Evolutionary conservation across 2,329 filamentous ascomycete species (phyloP).

Genomic region (Albophoma yamanashiensis): DNA sequence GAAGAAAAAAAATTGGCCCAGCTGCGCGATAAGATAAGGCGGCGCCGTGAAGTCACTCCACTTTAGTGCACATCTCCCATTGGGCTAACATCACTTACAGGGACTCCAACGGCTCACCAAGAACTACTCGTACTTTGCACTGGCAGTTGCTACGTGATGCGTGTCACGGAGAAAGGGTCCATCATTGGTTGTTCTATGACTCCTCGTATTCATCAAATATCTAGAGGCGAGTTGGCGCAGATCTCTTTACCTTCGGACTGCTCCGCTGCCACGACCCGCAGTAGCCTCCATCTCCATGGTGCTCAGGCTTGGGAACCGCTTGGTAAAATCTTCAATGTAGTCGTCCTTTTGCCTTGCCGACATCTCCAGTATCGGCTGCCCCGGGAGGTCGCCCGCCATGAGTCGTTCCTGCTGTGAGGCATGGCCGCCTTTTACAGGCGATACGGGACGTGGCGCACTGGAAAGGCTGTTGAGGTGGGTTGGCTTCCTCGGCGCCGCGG

Average conservation of each 20-base stretch:
- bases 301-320: slow-evolving; percentile 75
- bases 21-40: slow-evolving; percentile 1
- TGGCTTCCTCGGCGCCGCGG: slow-evolving; percentile 50
- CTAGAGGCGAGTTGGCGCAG: background rate
- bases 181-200: background rate
- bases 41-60: background rate
- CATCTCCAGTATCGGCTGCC: slow-evolving; percentile 42
- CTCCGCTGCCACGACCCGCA: slow-evolving; percentile 20
- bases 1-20: slow-evolving; percentile 5
- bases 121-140: background rate
- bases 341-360: slow-evolving; percentile 50
- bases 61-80: background rate
- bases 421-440: slow-evolving; percentile 31
- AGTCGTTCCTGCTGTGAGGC: slow-evolving; percentile 23
- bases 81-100: background rate
- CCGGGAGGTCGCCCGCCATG: slow-evolving; percentile 34
- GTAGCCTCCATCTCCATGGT: slow-evolving; percentile 79
- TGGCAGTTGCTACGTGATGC: background rate
- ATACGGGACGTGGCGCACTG: slow-evolving; percentile 29
- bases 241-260: slow-evolving; percentile 10
- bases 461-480: slow-evolving; percentile 47
- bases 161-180: background rate
- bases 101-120: background rate
- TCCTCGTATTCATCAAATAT: background rate
- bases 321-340: slow-evolving; percentile 62